Evolutionary conservation across 2,329 filamentous ascomycete genomes (phyloP), one percentile per base, ranked within the genome.

Genomic region (Cladosporium austrohemisphaericum): DNA sequence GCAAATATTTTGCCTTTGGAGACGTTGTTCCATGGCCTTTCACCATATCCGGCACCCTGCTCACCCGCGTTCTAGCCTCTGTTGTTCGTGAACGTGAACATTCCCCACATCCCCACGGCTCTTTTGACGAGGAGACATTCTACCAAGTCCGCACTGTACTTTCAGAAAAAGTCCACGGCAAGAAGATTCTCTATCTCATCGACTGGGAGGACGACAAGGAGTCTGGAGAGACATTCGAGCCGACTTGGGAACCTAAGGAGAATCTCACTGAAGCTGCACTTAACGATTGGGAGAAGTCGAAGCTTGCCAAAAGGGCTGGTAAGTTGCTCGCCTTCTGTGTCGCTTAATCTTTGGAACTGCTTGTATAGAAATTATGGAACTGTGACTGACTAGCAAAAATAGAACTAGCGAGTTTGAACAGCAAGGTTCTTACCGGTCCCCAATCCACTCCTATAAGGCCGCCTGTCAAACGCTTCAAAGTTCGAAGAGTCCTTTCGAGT

Each of bases 151-250:
- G 56, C 16, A 54, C 47, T 5, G 69, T 71, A 29, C 52, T 71
- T 16, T 51, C 59, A 32, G 66, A 68, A 37, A 22, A 33, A 7
- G 14, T 10, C 16, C 4, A 20, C 2, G 9, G 18, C 14, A 57
- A 40, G 20, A 59, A 58, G 19, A 60, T 60, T 9, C 53, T 69
- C n/a, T 84, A 81, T 55, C 60, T 70, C 3, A 73, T 84, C 46
- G 74, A 81, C 58, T 84, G 81, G 81, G 73, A 70, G 40, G 72
- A 76, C 51, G 66, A 81, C 57, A 65, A 70, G n/a, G 52, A 56
- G 2, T 78, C 76, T 31, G 77, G 76, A 14, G 60, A 73, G 52
- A 52, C 54, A 1, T 83, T 74, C 59, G 49, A 64, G 3, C 74
- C 73, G 8, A 75, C 67, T 40, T 84, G 81, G 81, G 79, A 73